Evolutionary conservation across 306 rosid species (phyloP).

Genomic region (Dalbergia cochinchinensis): DNA sequence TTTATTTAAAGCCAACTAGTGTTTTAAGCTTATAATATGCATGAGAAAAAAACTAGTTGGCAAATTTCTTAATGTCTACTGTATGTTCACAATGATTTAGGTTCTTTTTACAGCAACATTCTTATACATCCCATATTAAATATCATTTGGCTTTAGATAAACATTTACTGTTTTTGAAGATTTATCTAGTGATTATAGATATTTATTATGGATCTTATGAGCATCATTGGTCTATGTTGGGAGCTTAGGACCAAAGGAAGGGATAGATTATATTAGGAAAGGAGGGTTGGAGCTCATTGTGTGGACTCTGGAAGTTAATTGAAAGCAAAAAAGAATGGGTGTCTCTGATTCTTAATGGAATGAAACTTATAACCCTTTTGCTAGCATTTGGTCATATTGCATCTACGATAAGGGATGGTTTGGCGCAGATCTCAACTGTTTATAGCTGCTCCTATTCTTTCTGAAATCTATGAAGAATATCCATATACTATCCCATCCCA

Average conservation of each 20-base stretch:
- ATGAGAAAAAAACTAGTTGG: not conserved
- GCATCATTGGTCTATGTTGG: conserved; percentile 9
- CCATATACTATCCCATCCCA: no score
- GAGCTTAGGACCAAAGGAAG: no score
- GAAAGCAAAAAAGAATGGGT: conserved; percentile 4
- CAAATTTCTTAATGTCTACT: not conserved
- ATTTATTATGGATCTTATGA: not conserved
- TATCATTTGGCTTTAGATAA: not conserved
- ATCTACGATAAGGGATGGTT: no score
- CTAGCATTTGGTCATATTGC: no score
- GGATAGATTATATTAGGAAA: no score
- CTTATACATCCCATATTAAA: not conserved
- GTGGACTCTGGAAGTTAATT: conserved; percentile 6
- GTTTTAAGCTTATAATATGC: conserved; percentile 12
- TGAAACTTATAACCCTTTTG: no score
- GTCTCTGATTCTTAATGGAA: not conserved
- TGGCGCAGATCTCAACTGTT: no score
- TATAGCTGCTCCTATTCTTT: no score
- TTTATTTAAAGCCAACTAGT: conserved; percentile 15
- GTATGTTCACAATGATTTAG: not conserved
- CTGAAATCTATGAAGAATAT: no score
- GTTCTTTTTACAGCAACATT: not conserved
- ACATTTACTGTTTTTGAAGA: not conserved
- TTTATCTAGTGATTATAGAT: not conserved
- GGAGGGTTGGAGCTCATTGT: no score